phyloP scores from a whole-genome alignment of 805 yeast genomes.

The Nakazawaea populi region DNA sequence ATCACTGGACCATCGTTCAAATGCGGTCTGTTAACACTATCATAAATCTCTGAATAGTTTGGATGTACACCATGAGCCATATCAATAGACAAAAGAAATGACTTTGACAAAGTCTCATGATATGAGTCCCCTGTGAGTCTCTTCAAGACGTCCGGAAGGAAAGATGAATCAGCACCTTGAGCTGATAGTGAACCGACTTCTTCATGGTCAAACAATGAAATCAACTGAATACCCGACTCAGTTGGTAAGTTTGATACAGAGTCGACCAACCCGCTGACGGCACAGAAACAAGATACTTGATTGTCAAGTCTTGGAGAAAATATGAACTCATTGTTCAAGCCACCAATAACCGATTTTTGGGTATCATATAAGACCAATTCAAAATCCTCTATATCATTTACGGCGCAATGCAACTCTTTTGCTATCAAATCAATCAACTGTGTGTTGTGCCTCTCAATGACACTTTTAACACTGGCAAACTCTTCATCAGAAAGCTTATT shows the following conservation, averaged over 20 bases:
- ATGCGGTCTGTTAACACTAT: slow-evolving; percentile 69
- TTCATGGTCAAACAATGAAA: slow-evolving; percentile 91
- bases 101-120: slow-evolving; percentile 59
- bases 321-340: slow-evolving; percentile 83
- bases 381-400: slow-evolving; percentile 74
- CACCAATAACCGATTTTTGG: slow-evolving; percentile 80
- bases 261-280: slow-evolving; percentile 63
- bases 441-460: slow-evolving; percentile 70
- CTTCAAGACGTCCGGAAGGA: slow-evolving; percentile 70
- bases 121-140: slow-evolving; percentile 54
- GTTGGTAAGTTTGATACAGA: slow-evolving; percentile 31
- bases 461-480: slow-evolving; percentile 58
- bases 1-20: slow-evolving; percentile 89
- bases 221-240: slow-evolving; percentile 59
- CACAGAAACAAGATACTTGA: slow-evolving; percentile 79
- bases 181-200: slow-evolving; percentile 92
- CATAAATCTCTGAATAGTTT: slow-evolving; percentile 74
- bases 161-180: slow-evolving; percentile 94
- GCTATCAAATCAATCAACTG: slow-evolving; percentile 69
- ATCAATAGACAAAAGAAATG: slow-evolving; percentile 87
- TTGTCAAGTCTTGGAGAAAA: slow-evolving; percentile 92
- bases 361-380: slow-evolving; percentile 83
- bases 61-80: slow-evolving; percentile 98
- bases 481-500: slow-evolving; percentile 43
- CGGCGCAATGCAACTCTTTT: slow-evolving; percentile 46